These are phyloP conservation scores for Liriodendron chinense DNA, from an alignment of 164 flowering plant genomes.

Conservation along the genomic window DNA sequence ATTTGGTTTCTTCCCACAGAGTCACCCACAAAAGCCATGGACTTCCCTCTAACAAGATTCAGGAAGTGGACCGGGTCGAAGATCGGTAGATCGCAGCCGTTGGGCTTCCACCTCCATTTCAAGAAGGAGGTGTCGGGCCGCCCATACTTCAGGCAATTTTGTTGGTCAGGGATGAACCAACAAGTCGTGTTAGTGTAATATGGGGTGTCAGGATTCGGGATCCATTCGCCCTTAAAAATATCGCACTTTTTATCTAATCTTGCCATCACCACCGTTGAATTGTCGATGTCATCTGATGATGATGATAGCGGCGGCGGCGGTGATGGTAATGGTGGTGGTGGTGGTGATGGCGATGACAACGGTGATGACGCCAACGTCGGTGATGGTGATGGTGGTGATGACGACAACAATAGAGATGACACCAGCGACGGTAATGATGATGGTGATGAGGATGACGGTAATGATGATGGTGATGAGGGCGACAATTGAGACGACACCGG, in stretches of 20 bases:
- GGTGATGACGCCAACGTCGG: too few relatives aligned
- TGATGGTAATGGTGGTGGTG: too few relatives aligned
- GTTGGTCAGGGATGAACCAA: slow-evolving; percentile 67
- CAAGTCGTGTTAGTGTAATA: slow-evolving; percentile 63
- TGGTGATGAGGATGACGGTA: too few relatives aligned
- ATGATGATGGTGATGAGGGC: too few relatives aligned
- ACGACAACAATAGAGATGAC: too few relatives aligned
- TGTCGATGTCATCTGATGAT: not conserved
- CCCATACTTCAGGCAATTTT: slow-evolving; percentile 75
- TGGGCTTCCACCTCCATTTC: slow-evolving; percentile 82
- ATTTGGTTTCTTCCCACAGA: slow-evolving; percentile 73
- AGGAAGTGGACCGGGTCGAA: slow-evolving; percentile 60
- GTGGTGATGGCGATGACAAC: too few relatives aligned
- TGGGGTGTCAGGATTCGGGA: slow-evolving; percentile 50
- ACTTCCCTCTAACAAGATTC: slow-evolving; percentile 51
- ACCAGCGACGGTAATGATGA: too few relatives aligned
- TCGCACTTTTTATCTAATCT: slow-evolving; percentile 34
- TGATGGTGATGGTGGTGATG: too few relatives aligned
- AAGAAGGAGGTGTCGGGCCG: slow-evolving; percentile 54
- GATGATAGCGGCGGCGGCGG: too few relatives aligned
- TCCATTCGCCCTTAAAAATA: slow-evolving; percentile 67
- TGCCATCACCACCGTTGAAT: not conserved
- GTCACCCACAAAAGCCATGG: slow-evolving; percentile 73
- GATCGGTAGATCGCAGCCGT: slow-evolving; percentile 60
- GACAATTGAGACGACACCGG: too few relatives aligned